phyloP scores from a whole-genome alignment of 495 filamentous ascomycete genomes.

The Pyronema omphalodes region DNA sequence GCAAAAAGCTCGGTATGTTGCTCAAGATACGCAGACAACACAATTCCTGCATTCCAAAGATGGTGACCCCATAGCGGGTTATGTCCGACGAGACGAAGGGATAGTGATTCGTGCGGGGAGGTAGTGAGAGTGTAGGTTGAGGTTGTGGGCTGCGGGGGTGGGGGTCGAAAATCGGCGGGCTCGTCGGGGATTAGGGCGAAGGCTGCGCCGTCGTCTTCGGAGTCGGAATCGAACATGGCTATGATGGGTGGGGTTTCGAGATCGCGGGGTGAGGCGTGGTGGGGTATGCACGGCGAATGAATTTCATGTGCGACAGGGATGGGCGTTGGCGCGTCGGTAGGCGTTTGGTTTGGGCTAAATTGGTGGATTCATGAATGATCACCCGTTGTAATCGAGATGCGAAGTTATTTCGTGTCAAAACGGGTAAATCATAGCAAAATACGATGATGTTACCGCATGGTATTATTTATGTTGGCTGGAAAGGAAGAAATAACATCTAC shows the following conservation, averaged over 20 bases:
- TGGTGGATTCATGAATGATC: too few species aligned
- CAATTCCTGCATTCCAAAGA: slow-evolving; percentile 74
- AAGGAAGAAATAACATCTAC: too few species aligned
- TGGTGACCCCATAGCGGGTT: slow-evolving; percentile 83
- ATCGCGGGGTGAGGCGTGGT: background rate
- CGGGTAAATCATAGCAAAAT: too few species aligned
- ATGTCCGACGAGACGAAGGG: slow-evolving; percentile 68
- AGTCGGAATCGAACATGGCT: slow-evolving; percentile 4
- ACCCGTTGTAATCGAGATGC: too few species aligned
- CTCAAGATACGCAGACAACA: slow-evolving; percentile 61
- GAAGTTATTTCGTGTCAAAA: too few species aligned
- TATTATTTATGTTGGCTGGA: too few species aligned
- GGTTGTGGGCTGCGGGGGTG: slow-evolving; percentile 48
- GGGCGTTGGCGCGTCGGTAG: too few species aligned
- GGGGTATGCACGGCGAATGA: background rate
- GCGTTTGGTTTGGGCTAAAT: too few species aligned
- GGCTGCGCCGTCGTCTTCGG: slow-evolving; percentile 28
- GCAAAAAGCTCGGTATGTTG: slow-evolving; percentile 38
- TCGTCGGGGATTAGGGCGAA: slow-evolving; percentile 40
- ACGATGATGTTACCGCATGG: too few species aligned
- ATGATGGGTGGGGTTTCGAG: background rate
- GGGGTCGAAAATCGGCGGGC: slow-evolving; percentile 56
- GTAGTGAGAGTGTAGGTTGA: slow-evolving; percentile 49
- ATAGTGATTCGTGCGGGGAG: slow-evolving; percentile 37
- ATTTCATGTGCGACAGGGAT: background rate